These are phyloP conservation scores for Penicillium corylophilum DNA, from an alignment of 2,329 filamentous ascomycete species.

Conservation along the genomic window DNA sequence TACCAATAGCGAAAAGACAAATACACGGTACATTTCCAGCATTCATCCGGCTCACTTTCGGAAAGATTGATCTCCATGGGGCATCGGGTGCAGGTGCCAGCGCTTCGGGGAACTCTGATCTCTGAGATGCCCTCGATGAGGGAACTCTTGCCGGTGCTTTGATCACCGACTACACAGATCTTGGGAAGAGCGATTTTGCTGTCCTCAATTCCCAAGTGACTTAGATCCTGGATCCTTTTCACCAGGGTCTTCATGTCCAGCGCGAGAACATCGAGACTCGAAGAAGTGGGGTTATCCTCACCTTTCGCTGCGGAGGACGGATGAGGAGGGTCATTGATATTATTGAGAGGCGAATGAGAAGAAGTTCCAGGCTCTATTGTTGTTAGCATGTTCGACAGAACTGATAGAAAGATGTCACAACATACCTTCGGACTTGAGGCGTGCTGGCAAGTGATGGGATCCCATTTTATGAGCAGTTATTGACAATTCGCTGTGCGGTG, in stretches of 20 bases:
- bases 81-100: constrained; percentile 75
- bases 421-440: neutral
- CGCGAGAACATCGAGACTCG: constrained; percentile 20
- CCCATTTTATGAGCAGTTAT: neutral
- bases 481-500: neutral
- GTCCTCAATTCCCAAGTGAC: constrained; percentile 70
- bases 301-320: neutral
- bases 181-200: constrained; percentile 68
- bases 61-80: constrained; percentile 76
- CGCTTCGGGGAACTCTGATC: constrained; percentile 68
- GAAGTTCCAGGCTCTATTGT: neutral
- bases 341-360: neutral
- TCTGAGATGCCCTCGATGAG: constrained; percentile 62
- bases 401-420: neutral
- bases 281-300: neutral
- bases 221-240: constrained; percentile 56
- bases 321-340: neutral
- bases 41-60: constrained; percentile 42
- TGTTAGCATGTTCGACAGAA: neutral
- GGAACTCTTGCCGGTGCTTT: constrained; percentile 78
- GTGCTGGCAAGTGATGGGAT: neutral
- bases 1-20: constrained; percentile 66
- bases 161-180: constrained; percentile 80
- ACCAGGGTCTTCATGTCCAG: constrained; percentile 40
- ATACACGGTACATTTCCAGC: constrained; percentile 68